phyloP scores from a whole-genome alignment of 495 filamentous ascomycete species.

The Cladorrhinum samala region DNA sequence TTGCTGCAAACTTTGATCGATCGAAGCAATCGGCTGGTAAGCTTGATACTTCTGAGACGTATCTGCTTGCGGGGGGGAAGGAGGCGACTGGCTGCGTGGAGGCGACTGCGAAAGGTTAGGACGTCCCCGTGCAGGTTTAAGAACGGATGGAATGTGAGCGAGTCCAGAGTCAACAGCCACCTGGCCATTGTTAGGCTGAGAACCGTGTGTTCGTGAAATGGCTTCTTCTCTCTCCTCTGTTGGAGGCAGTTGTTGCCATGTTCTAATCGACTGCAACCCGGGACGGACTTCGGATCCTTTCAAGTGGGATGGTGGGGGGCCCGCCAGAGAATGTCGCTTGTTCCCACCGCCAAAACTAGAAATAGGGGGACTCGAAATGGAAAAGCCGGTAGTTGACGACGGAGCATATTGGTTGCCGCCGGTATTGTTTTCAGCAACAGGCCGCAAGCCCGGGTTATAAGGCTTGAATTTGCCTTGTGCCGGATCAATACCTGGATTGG shows the following conservation, averaged over 20 bases:
- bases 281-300: conserved; percentile 10
- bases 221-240: conserved; percentile 1
- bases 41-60: conserved; percentile 10
- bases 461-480: conserved; percentile 23
- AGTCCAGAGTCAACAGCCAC: conserved; percentile 8
- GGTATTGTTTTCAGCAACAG: conserved; percentile 8
- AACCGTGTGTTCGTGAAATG: conserved; percentile 8
- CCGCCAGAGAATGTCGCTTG: conserved; percentile 14
- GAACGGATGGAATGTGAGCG: conserved; percentile 26
- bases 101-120: conserved; percentile 9
- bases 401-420: conserved; percentile 5
- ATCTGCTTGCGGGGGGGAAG: conserved; percentile 10
- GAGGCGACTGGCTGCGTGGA: conserved; percentile 10
- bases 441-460: conserved; percentile 24
- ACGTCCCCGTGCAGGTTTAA: conserved; percentile 31
- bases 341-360: background rate
- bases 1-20: conserved; percentile 7
- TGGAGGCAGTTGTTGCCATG: conserved; percentile 8
- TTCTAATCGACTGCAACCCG: conserved; percentile 8
- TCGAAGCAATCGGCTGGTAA: conserved; percentile 11
- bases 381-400: conserved; percentile 14
- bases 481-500: background rate
- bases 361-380: background rate
- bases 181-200: background rate
- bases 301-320: background rate